Base-by-base conservation (phyloP, 345 rosid genomes). In the Citrus glauca region DNA sequence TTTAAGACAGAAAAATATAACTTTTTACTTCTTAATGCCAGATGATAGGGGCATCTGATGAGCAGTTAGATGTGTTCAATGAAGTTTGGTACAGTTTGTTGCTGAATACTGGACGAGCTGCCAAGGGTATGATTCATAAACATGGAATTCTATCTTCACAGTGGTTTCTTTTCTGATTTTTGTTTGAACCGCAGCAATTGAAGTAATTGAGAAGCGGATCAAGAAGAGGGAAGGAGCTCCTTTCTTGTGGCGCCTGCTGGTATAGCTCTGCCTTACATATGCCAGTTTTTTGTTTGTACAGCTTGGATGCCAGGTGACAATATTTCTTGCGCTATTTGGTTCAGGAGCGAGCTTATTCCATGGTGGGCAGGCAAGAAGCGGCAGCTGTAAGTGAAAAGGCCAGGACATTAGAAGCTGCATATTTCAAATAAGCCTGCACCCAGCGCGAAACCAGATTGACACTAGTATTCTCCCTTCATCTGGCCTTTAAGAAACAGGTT, bases 1-100 rank as follows among this genome's bases (percentile, higher is more conserved):
- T 16, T 60, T 45, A 48, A 14, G 60, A 16, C 57, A 16, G 17
- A 19, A 17, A 61, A 57, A 56, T 48, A 19, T 27, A 63, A 40
- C 42, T 27, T 35, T 40, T 22, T 66, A 62, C 62, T 69, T 32
- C 22, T 8, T 64, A 22, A 64, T 79, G 75, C 50, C 76, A 95
- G 98, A 85, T 86, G 42, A 84, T 93, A 2, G 97, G 94, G 61
- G 98, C 98, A 79, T 95, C 99, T 9, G 94, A 90, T 80, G 98
- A 93, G 85, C 98, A 92, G 73, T 87, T 90, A 30, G 99, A 95
- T 76, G 98, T 93, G n/a, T 95, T 93, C 71, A 90, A 88, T 55
- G 98, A 95, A 82, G 87, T 95, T 66, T 95, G 92, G 95, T 92
- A 83, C 77, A 74, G n/a, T 48, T 62, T 92, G 86, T 80, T 95